These are phyloP conservation scores for Lasiosphaeria hispida DNA, from an alignment of 495 filamentous ascomycete genomes.

Conservation along the genomic window DNA sequence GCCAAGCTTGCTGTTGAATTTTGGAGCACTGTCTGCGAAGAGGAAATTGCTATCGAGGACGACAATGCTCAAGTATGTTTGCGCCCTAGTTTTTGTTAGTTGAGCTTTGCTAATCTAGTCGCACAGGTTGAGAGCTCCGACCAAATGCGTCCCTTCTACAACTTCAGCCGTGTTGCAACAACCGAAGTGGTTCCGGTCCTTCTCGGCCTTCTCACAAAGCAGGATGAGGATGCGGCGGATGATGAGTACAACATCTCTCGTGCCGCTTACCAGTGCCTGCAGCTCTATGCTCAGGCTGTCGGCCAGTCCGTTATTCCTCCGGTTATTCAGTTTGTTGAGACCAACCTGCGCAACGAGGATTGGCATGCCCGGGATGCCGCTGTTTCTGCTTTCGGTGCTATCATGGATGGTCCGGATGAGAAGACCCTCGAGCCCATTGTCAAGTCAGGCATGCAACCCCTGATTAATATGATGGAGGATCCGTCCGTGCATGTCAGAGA, in stretches of 20 bases:
- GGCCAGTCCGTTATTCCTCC: conserved; percentile 74
- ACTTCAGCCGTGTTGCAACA: conserved; percentile 86
- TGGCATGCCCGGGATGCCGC: conserved; percentile 94
- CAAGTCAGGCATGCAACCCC: conserved; percentile 85
- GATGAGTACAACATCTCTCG: conserved; percentile 97
- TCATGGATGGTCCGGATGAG: conserved; percentile 97
- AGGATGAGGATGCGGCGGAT: conserved; percentile 94
- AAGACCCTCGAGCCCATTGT: conserved; percentile 84
- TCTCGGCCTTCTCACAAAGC: conserved; percentile 82
- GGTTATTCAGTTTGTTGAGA: conserved; percentile 86
- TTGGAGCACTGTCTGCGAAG: conserved; percentile 99
- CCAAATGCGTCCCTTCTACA: conserved; percentile 83
- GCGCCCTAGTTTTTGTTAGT: background rate
- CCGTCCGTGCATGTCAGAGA: conserved; percentile 84
- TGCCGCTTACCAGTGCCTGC: conserved; percentile 92
- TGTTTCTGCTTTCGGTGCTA: conserved; percentile 96
- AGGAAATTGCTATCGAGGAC: conserved; percentile 95
- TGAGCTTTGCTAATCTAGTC: background rate
- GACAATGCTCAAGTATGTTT: conserved; percentile 79
- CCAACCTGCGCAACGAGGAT: conserved; percentile 81
- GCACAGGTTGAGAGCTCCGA: conserved; percentile 65
- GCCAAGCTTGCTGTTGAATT: conserved; percentile 97
- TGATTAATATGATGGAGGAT: conserved; percentile 97
- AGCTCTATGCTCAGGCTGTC: conserved; percentile 91
- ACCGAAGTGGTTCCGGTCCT: conserved; percentile 91